These are phyloP conservation scores for Nigrograna mackinnonii DNA, from an alignment of 2,329 filamentous ascomycete genomes.

Conservation along the genomic window DNA sequence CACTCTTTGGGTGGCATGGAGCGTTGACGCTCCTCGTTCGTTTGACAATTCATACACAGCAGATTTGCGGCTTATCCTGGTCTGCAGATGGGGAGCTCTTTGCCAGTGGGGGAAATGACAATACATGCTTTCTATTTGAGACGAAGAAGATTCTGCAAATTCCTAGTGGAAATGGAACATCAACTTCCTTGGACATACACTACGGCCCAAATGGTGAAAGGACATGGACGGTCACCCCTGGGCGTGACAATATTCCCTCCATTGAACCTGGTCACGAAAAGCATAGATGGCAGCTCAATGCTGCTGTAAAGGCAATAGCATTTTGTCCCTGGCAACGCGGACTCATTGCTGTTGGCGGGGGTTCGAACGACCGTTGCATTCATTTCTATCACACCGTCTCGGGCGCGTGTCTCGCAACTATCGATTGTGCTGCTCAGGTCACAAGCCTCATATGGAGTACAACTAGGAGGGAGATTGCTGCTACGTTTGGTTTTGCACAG, in stretches of 20 bases:
- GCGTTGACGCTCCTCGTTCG: conserved; percentile 76
- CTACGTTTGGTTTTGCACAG: conserved; percentile 91
- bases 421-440: conserved; percentile 90
- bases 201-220: conserved; percentile 32
- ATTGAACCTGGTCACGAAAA: conserved; percentile 63
- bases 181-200: conserved; percentile 23
- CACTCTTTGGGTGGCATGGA: conserved; percentile 76
- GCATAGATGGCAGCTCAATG: conserved; percentile 77
- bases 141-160: conserved; percentile 58
- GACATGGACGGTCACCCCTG: conserved; percentile 36
- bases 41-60: conserved; percentile 79
- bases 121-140: conserved; percentile 81
- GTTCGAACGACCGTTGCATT: conserved; percentile 92
- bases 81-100: conserved; percentile 75
- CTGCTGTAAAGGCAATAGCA: conserved; percentile 94
- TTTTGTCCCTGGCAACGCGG: conserved; percentile 94
- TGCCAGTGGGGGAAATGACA: conserved; percentile 91
- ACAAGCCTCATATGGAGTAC: conserved; percentile 91
- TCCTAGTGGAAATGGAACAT: conserved; percentile 2
- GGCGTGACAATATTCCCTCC: conserved; percentile 41
- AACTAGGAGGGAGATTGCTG: conserved; percentile 82
- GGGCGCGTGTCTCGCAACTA: conserved; percentile 83
- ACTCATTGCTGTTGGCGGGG: conserved; percentile 86
- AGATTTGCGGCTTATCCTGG: conserved; percentile 94
- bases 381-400: conserved; percentile 92